Evolutionary conservation across 176 grass and related monocot species (phyloP).

Genomic region (Microstegium vimineum): DNA sequence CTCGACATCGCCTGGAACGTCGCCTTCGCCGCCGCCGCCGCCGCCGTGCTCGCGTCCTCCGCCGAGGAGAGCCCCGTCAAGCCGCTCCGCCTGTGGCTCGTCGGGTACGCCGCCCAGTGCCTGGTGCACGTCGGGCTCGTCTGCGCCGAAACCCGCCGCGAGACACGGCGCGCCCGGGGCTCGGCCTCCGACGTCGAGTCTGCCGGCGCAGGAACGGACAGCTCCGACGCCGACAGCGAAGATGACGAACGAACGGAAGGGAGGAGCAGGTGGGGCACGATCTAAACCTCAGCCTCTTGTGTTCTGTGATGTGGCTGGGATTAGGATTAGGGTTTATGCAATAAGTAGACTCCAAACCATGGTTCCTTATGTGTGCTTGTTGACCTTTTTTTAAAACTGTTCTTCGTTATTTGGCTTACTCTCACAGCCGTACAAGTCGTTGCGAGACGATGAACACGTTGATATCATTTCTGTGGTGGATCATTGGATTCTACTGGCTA

Average conservation of each 20-base stretch:
- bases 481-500: constrained; percentile 93
- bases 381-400: background rate
- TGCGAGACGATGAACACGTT: constrained; percentile 87
- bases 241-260: constrained; percentile 27
- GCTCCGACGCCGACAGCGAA: constrained; percentile 31
- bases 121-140: constrained; percentile 78
- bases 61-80: constrained; percentile 50
- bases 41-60: constrained; percentile 60
- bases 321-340: constrained; percentile 29
- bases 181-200: constrained; percentile 40
- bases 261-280: constrained; percentile 37
- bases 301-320: background rate
- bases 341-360: background rate
- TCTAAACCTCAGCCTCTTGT: background rate
- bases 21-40: constrained; percentile 57
- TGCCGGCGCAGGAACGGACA: constrained; percentile 1
- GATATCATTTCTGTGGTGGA: constrained; percentile 92
- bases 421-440: constrained; percentile 47
- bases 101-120: constrained; percentile 75
- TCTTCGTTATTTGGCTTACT: constrained; percentile 7
- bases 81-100: constrained; percentile 79
- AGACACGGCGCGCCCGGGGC: background rate
- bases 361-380: background rate
- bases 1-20: constrained; percentile 89
- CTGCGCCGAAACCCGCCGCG: constrained; percentile 38